Conservation (phyloP, 805 yeast species). For the Ogataea corticis region DNA sequence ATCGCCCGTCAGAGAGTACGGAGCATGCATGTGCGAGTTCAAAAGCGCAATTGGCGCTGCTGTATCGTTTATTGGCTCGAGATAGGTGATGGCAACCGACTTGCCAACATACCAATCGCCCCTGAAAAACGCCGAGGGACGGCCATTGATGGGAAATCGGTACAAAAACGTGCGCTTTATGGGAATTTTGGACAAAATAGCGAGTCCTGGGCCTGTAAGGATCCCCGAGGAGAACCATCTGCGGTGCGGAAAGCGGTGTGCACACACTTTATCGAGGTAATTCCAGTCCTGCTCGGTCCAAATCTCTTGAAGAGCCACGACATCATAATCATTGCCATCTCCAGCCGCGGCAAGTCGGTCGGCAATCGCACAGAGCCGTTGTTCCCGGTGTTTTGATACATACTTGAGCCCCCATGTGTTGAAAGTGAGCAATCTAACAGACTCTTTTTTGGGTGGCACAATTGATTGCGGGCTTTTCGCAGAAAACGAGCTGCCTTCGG, state of each 20-base stretch:
- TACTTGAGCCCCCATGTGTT: constrained; percentile 90
- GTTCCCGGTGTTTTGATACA: constrained; percentile 69
- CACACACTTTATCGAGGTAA: constrained; percentile 50
- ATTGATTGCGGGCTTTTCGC: not conserved
- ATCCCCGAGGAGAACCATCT: constrained; percentile 82
- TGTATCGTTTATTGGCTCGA: constrained; percentile 50
- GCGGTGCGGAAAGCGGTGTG: constrained; percentile 54
- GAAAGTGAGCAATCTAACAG: constrained; percentile 59
- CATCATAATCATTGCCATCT: constrained; percentile 57
- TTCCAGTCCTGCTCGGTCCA: constrained; percentile 90
- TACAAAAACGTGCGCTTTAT: constrained; percentile 76
- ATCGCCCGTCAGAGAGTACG: constrained; percentile 80
- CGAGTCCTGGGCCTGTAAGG: constrained; percentile 90
- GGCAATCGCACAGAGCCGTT: constrained; percentile 75
- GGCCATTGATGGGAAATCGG: constrained; percentile 88
- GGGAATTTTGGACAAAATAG: constrained; percentile 79
- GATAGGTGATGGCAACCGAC: constrained; percentile 71
- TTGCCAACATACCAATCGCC: constrained; percentile 99
- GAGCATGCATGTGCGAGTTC: constrained; percentile 97
- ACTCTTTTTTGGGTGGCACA: constrained; percentile 3
- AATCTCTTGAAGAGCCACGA: constrained; percentile 91
- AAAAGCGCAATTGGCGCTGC: constrained; percentile 69
- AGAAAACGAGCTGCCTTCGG: not conserved
- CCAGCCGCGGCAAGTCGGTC: constrained; percentile 46
- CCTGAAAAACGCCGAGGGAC: constrained; percentile 89